Evolutionary conservation across 148 eudicot genomes (phyloP).

Genomic region (Fagopyrum homotropicum): DNA sequence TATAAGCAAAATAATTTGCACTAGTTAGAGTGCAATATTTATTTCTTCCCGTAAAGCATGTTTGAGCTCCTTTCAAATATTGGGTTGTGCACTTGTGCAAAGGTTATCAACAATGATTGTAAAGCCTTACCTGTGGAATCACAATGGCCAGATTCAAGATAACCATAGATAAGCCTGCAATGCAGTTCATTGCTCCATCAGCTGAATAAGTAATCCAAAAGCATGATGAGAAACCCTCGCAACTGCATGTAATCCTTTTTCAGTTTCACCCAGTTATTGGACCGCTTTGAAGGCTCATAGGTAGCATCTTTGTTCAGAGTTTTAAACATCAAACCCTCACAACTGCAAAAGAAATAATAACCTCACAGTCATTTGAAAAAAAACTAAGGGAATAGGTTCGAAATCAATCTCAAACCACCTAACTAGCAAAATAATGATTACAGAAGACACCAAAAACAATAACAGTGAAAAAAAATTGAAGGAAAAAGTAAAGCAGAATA

Average conservation of each 20-base stretch:
- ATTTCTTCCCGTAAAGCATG: background rate
- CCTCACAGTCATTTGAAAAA: too few species aligned
- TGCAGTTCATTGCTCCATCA: too few species aligned
- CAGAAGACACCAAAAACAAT: background rate
- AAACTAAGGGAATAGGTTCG: too few species aligned
- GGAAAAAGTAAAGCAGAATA: background rate
- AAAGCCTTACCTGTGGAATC: too few species aligned
- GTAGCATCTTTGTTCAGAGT: constrained; percentile 86
- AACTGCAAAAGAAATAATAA: constrained; percentile 35
- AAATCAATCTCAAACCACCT: background rate
- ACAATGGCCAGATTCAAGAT: too few species aligned
- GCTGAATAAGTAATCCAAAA: background rate
- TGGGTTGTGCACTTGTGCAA: too few species aligned
- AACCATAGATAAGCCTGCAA: too few species aligned
- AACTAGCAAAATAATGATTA: background rate
- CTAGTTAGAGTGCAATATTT: background rate
- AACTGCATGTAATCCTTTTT: constrained; percentile 98
- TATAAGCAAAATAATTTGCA: background rate
- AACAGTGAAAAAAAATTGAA: background rate
- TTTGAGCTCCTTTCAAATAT: too few species aligned
- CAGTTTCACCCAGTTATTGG: constrained; percentile 91
- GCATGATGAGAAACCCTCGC: background rate
- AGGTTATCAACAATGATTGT: too few species aligned
- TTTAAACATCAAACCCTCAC: constrained; percentile 93
- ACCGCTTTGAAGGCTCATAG: constrained; percentile 94